Percentiles rank a stretch among this genome's conserved stretches.
Evolutionary conservation across 2,329 filamentous ascomycete species (phyloP).

Genomic region (Colletotrichum theobromicola): DNA sequence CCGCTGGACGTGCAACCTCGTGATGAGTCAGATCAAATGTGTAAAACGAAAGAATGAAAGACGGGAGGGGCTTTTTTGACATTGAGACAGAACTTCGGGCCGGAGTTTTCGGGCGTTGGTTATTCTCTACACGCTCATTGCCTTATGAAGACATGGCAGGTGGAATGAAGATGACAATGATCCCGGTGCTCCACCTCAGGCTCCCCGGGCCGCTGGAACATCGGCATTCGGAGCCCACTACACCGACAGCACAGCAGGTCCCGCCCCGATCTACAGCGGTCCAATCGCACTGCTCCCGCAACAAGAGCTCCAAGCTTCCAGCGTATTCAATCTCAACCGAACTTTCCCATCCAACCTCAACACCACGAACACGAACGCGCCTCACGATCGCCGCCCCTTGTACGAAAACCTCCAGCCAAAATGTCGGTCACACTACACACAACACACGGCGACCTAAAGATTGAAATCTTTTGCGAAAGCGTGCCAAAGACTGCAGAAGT

Average conservation of each 20-base stretch:
- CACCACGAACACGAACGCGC: neutral
- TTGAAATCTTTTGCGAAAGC: conserved; percentile 95
- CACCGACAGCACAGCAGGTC: neutral
- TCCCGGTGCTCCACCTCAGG: neutral
- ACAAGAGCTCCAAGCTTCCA: neutral
- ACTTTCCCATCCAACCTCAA: neutral
- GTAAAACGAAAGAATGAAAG: neutral
- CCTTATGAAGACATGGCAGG: neutral
- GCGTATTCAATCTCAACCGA: neutral
- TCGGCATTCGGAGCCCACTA: conserved; percentile 3
- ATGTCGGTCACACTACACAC: conserved; percentile 85
- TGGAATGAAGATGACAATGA: too few relatives aligned
- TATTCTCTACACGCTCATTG: neutral
- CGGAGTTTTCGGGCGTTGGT: neutral
- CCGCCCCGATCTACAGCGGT: neutral
- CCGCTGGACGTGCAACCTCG: neutral
- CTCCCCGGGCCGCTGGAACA: neutral
- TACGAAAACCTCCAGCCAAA: neutral
- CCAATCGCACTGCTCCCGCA: neutral
- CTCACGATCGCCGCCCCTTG: neutral
- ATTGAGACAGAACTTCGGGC: too few relatives aligned
- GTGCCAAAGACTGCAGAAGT: conserved; percentile 92
- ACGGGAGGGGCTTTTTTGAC: too few relatives aligned
- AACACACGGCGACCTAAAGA: conserved; percentile 86
- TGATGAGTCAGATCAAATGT: neutral